phyloP scores from a whole-genome alignment of 2,329 filamentous ascomycete species.

The Diplodia corticola region DNA sequence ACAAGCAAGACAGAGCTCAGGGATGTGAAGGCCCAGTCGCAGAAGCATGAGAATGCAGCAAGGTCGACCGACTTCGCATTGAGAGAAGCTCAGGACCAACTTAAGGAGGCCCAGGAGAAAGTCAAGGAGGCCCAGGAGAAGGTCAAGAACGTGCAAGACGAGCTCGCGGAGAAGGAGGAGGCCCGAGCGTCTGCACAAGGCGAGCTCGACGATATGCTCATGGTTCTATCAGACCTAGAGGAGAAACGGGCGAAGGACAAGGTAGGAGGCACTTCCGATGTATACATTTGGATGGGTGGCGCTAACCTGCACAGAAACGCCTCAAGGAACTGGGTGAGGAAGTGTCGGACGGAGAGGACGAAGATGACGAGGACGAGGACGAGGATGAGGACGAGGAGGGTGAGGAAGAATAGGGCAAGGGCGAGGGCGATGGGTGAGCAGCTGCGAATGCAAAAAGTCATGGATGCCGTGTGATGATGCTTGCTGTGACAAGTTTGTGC shows the following conservation, averaged over 20 bases:
- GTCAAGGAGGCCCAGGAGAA: conserved; percentile 30
- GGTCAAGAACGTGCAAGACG: conserved; percentile 30
- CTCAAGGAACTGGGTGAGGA: conserved; percentile 49
- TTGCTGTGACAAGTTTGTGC: not conserved
- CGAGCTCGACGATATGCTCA: conserved; percentile 52
- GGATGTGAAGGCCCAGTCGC: conserved; percentile 18
- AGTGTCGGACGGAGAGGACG: conserved; percentile 44
- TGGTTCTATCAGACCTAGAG: conserved; percentile 50
- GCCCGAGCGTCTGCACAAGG: conserved; percentile 38
- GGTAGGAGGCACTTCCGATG: conserved; percentile 28
- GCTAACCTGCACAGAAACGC: conserved; percentile 42
- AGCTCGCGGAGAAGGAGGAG: conserved; percentile 43
- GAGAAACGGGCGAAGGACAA: conserved; percentile 45
- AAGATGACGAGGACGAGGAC: conserved; percentile 41
- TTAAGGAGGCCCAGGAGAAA: conserved; percentile 26
- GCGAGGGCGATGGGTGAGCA: not conserved
- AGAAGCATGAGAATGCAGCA: conserved; percentile 19
- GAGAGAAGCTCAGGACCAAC: conserved; percentile 30
- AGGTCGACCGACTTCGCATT: conserved; percentile 6
- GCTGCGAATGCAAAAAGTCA: not conserved
- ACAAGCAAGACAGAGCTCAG: conserved; percentile 27
- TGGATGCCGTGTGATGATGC: not conserved
- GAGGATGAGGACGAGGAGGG: conserved; percentile 53
- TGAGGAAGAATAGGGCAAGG: conserved; percentile 2
- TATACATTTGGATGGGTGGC: not conserved